Base-by-base conservation (phyloP, 2,329 filamentous ascomycete species). In the Monosporascus sp. region DNA sequence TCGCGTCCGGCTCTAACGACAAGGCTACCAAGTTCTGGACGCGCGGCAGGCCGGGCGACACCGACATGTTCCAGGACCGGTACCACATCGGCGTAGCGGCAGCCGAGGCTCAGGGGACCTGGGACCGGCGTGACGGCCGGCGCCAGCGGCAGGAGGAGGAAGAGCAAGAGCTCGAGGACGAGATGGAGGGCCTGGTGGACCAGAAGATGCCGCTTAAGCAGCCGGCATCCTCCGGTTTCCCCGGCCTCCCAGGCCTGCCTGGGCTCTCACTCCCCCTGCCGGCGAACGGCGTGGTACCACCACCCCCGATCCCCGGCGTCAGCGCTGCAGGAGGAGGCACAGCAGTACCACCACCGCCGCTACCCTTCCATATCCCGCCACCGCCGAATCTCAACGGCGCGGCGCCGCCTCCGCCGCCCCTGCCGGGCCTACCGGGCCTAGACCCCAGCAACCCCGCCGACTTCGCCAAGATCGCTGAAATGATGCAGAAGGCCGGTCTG, bases 1-100 rank as follows among this genome's bases (percentile, higher is more conserved):
- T 99, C 7, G 92, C 92, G 1, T 96, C 93, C 2, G 94, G 94
- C 14, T 96, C 92, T 11, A 97, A 99, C 70, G 94, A 99, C 70
- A 87, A 94, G 41, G 92, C 96, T 57, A 97, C 94, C 2, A 86
- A 94, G 48, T 99, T 99, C 75, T 99, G 94, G 94, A 91, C 92
- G 3, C 86, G 94, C 43, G 84, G 91, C 17, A 80, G 94, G 48
- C 94, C 94, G 2, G 94, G 94, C 48, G 93, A 97, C 61, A 82
- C 80, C n/a, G 86, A 88, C 51, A 88, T 88, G 63, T 82, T 90
- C 72, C 91, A 92, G 65, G 94, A 99, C 72, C 84, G 91, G 54
- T 97, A 95, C 70, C 94, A 99, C 68, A 94, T 97, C 58, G 94
- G 94, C 48, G 92, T 97, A 71, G 86, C 89, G 7, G 92, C 91